A percentile compares a stretch with the other conserved stretches of the same genome.
phyloP scores from a whole-genome alignment of 352 stramenopile genomes.

The Globisporangium spinosum region DNA sequence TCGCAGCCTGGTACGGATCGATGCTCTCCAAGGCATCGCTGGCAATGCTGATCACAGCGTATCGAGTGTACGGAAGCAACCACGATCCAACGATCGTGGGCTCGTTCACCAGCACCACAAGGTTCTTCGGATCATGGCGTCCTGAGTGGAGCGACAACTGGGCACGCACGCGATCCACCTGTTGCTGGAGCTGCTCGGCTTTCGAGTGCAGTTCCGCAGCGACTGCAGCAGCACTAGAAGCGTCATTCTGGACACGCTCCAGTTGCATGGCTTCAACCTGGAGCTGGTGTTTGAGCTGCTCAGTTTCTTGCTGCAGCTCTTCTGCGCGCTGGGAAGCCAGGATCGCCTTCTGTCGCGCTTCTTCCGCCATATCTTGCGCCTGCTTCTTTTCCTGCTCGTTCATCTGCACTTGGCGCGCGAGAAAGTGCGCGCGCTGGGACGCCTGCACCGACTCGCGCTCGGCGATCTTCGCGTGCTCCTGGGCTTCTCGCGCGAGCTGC shows the following conservation, averaged over 20 bases:
- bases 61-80: slow-evolving; percentile 81
- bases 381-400: slow-evolving; percentile 80
- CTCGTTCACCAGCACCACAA: slow-evolving; percentile 80
- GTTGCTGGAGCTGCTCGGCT: slow-evolving; percentile 65
- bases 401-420: slow-evolving; percentile 77
- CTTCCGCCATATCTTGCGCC: slow-evolving; percentile 63
- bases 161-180: slow-evolving; percentile 71
- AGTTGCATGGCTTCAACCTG: slow-evolving; percentile 68
- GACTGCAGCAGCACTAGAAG: slow-evolving; percentile 56
- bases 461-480: slow-evolving; percentile 64
- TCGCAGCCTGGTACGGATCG: slow-evolving; percentile 65
- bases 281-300: slow-evolving; percentile 68
- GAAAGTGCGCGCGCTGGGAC: slow-evolving; percentile 55
- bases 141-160: slow-evolving; percentile 77
- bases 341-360: slow-evolving; percentile 54
- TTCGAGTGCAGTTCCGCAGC: slow-evolving; percentile 67
- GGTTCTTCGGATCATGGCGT: slow-evolving; percentile 67
- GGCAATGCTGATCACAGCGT: slow-evolving; percentile 77
- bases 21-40: slow-evolving; percentile 42
- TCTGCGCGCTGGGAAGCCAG: slow-evolving; percentile 67
- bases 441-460: slow-evolving; percentile 75
- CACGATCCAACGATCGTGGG: slow-evolving; percentile 78
- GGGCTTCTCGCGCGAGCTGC: slow-evolving; percentile 56
- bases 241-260: slow-evolving; percentile 65
- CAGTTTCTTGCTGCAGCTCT: slow-evolving; percentile 67